Evolutionary conservation across 306 rosid species (phyloP).

Genomic region (Trifolium pratense): DNA sequence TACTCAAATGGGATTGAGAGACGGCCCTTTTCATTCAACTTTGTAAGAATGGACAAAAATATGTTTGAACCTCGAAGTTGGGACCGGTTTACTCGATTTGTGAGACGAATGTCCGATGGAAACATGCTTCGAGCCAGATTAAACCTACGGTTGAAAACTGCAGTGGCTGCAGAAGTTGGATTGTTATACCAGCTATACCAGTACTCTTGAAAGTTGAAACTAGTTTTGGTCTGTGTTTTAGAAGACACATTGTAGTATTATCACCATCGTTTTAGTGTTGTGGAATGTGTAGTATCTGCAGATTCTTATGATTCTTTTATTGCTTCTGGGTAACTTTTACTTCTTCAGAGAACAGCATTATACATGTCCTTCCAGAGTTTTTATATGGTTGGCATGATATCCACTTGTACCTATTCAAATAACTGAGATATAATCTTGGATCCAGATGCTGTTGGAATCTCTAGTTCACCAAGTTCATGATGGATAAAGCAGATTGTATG

Average conservation of each 20-base stretch:
- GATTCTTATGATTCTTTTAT: conserved; percentile 55
- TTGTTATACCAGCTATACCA: conserved; percentile 58
- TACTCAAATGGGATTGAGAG: conserved; percentile 71
- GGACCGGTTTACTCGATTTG: conserved; percentile 82
- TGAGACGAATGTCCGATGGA: conserved; percentile 73
- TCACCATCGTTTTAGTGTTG: conserved; percentile 39
- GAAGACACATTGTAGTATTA: conserved; percentile 36
- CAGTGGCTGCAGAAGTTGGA: conserved; percentile 55
- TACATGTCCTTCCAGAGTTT: conserved; percentile 65
- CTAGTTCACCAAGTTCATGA: neutral
- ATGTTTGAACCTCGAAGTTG: conserved; percentile 76
- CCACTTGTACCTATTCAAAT: conserved; percentile 40
- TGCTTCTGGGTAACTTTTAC: conserved; percentile 42
- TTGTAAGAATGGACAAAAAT: conserved; percentile 77
- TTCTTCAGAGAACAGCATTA: conserved; percentile 42
- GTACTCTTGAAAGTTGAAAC: conserved; percentile 54
- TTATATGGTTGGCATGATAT: conserved; percentile 56
- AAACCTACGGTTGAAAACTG: conserved; percentile 52
- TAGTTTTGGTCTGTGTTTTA: conserved; percentile 19
- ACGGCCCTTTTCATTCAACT: conserved; percentile 83
- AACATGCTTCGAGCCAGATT: conserved; percentile 78
- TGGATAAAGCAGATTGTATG: conserved; percentile 2
- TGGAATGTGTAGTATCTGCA: conserved; percentile 54
- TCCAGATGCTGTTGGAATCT: conserved; percentile 25
- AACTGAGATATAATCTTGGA: conserved; percentile 27